phyloP scores from a whole-genome alignment of 208 protist genomes.

The Acanthamoeba sp. region DNA sequence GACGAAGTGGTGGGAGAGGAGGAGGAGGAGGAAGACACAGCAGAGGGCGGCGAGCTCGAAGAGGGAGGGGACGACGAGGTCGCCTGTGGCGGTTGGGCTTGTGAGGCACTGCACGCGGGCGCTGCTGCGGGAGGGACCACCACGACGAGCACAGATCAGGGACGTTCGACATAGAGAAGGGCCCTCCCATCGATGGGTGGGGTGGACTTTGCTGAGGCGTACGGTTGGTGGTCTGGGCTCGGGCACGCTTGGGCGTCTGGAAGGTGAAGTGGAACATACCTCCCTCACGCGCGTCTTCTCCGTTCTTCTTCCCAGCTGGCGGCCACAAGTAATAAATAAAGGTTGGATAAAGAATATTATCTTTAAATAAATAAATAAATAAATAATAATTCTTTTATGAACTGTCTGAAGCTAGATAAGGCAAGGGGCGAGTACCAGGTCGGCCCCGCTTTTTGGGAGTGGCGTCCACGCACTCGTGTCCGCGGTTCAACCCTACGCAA shows the following conservation, averaged over 20 bases:
- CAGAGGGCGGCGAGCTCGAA: neutral
- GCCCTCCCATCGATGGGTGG: too few relatives aligned
- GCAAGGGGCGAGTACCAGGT: constrained; percentile 19
- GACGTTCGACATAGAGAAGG: too few relatives aligned
- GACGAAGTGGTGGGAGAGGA: neutral
- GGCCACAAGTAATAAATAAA: neutral
- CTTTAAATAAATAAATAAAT: neutral
- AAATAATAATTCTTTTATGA: neutral
- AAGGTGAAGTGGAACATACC: constrained; percentile 60
- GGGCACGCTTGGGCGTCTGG: constrained; percentile 6
- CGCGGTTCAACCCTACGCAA: neutral
- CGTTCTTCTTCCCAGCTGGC: constrained; percentile 54
- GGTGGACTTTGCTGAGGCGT: too few relatives aligned
- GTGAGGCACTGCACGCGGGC: neutral
- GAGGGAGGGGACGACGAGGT: neutral
- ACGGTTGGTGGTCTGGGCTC: neutral
- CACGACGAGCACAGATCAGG: too few relatives aligned
- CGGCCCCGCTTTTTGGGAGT: constrained; percentile 33
- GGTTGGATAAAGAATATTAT: neutral
- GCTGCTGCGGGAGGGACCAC: too few relatives aligned
- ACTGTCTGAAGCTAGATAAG: neutral
- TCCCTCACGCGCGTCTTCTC: constrained; percentile 1
- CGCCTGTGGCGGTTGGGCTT: neutral
- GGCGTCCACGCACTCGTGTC: constrained; percentile 44
- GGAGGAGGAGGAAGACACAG: neutral